These are phyloP conservation scores for Stentor roeselii DNA, from an alignment of 73 alveolate genomes.

Conservation along the genomic window DNA sequence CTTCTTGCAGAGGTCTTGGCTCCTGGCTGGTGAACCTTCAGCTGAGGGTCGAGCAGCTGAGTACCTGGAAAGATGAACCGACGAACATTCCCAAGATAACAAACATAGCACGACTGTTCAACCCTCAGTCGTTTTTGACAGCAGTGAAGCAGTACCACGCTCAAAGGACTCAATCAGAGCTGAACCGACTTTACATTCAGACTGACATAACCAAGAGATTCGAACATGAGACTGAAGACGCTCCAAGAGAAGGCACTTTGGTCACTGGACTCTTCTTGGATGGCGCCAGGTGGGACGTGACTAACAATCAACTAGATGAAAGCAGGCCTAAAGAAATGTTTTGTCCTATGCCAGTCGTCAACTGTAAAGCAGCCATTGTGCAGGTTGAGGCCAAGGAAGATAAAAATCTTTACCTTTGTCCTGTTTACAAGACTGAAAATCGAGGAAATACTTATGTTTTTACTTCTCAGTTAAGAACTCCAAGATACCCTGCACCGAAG, in stretches of 20 bases:
- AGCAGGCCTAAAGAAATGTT: constrained; percentile 97
- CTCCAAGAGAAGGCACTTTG: constrained; percentile 84
- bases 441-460: constrained; percentile 96
- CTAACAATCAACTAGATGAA: constrained; percentile 94
- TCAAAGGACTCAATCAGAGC: constrained; percentile 89
- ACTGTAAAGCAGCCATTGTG: constrained; percentile 85
- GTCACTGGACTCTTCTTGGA: constrained; percentile 51
- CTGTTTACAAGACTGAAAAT: constrained; percentile 95
- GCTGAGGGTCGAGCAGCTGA: constrained; percentile 93
- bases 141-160: constrained; percentile 98
- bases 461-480: constrained; percentile 95
- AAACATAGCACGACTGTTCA: constrained; percentile 95
- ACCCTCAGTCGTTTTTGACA: constrained; percentile 99
- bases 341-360: constrained; percentile 97
- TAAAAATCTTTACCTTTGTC: constrained; percentile 89
- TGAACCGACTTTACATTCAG: constrained; percentile 92
- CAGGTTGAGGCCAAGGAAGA: constrained; percentile 56
- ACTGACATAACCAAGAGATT: constrained; percentile 98
- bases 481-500: constrained; percentile 90
- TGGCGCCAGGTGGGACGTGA: constrained; percentile 97
- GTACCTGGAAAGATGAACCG: constrained; percentile 93
- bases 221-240: constrained; percentile 84
- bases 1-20: constrained; percentile 94
- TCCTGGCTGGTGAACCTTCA: constrained; percentile 95
- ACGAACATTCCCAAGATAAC: constrained; percentile 87